Conservation (phyloP, 2,329 filamentous ascomycete genomes). For the Penicillium sp. region DNA sequence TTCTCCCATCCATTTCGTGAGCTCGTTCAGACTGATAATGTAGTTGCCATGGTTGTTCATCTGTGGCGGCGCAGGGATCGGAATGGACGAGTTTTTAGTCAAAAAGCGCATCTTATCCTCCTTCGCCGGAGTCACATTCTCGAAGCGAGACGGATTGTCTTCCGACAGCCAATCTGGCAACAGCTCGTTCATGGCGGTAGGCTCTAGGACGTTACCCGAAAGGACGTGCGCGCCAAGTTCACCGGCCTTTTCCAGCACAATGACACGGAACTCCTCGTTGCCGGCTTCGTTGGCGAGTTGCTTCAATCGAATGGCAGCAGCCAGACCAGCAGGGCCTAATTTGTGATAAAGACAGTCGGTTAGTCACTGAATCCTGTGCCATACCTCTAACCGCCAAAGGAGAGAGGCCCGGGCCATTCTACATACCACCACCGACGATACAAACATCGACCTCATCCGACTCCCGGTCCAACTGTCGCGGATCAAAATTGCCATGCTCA, state of each 20-base stretch:
- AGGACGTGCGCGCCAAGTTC: conserved; percentile 92
- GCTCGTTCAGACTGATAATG: conserved; percentile 89
- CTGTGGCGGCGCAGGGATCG: conserved; percentile 80
- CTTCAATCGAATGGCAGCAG: conserved; percentile 87
- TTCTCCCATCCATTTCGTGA: conserved; percentile 91
- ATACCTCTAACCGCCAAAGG: too few species aligned
- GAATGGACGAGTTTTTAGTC: conserved; percentile 72
- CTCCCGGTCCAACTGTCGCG: conserved; percentile 66
- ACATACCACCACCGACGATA: conserved; percentile 75
- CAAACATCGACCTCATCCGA: conserved; percentile 91
- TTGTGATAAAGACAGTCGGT: conserved; percentile 24
- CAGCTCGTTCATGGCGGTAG: conserved; percentile 76
- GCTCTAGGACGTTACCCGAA: conserved; percentile 93
- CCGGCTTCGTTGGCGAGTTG: conserved; percentile 89
- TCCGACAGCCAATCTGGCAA: conserved; percentile 88
- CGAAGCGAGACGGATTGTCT: conserved; percentile 78
- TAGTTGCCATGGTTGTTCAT: conserved; percentile 99
- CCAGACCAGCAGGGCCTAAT: conserved; percentile 82
- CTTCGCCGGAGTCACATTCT: conserved; percentile 73
- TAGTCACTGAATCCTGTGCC: too few species aligned
- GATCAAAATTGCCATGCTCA: conserved; percentile 55
- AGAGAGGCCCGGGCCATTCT: too few species aligned
- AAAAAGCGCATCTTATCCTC: conserved; percentile 87
- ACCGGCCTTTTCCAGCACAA: conserved; percentile 88
- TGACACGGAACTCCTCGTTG: conserved; percentile 88